phyloP scores from a whole-genome alignment of 2,329 filamentous ascomycete species.

The Botryotinia calthae region DNA sequence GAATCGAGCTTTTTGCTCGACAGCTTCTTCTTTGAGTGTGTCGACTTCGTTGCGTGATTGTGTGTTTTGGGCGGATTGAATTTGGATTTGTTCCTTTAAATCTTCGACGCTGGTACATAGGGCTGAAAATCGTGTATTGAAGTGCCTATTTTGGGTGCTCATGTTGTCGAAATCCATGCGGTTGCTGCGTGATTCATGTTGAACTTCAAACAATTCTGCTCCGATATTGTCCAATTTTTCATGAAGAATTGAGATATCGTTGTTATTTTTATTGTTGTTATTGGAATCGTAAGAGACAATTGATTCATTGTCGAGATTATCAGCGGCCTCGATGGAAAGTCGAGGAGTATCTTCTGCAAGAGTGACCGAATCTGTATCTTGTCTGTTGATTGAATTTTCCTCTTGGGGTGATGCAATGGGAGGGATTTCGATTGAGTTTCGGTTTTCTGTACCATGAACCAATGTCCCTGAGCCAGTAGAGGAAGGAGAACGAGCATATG shows the following conservation, averaged over 20 bases:
- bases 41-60: neutral
- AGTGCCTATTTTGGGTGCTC: neutral
- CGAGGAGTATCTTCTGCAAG: neutral
- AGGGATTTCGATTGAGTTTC: neutral
- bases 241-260: neutral
- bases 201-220: neutral
- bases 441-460: neutral
- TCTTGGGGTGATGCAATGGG: neutral
- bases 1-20: neutral
- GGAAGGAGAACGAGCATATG: neutral
- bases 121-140: fast-evolving
- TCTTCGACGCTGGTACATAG: neutral
- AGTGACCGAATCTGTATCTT: neutral
- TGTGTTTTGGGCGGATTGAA: no score
- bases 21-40: neutral
- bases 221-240: neutral
- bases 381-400: neutral
- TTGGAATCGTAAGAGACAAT: neutral
- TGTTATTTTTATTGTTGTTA: neutral
- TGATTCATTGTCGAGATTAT: neutral
- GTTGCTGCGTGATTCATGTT: neutral
- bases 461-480: no score
- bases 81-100: fast-evolving
- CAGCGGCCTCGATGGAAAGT: neutral
- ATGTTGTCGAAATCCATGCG: neutral